Conservation (phyloP, 768 basidiomycete genomes). For the Agaricus subrufescens region DNA sequence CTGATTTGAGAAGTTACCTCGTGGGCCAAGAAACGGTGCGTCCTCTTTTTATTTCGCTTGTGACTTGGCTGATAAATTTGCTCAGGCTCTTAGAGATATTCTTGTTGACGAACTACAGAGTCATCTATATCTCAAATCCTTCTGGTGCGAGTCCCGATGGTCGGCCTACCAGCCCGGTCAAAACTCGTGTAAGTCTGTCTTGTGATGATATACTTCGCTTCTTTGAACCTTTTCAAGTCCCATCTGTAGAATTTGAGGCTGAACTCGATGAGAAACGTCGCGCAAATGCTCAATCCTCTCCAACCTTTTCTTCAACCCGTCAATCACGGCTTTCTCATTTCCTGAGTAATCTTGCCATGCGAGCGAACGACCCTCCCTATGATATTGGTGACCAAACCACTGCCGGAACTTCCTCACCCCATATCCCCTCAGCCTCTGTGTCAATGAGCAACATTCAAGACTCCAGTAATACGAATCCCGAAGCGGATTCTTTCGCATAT, state of each 20-base stretch:
- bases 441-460: conserved; percentile 12
- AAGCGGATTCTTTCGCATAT: conserved; percentile 89
- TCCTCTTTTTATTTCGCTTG: not conserved
- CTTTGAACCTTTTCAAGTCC: conserved; percentile 38
- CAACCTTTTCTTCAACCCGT: conserved; percentile 33
- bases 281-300: conserved; percentile 28
- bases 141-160: conserved; percentile 96
- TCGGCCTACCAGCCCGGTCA: conserved; percentile 78
- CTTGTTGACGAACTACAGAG: conserved; percentile 93
- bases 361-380: conserved; percentile 75
- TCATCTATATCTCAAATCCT: conserved; percentile 95
- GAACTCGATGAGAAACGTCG: conserved; percentile 29
- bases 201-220: not conserved
- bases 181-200: conserved; percentile 52
- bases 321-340: conserved; percentile 56
- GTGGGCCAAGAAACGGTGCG: conserved; percentile 79
- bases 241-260: conserved; percentile 60
- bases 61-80: conserved; percentile 1
- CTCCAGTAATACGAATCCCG: conserved; percentile 56
- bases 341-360: conserved; percentile 58
- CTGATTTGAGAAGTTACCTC: conserved; percentile 85
- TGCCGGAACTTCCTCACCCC: conserved; percentile 17
- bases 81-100: conserved; percentile 85
- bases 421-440: conserved; percentile 14
- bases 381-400: conserved; percentile 47